These are phyloP conservation scores for Chimonanthus salicifolius DNA, from an alignment of 164 flowering plant species.

Conservation along the genomic window DNA sequence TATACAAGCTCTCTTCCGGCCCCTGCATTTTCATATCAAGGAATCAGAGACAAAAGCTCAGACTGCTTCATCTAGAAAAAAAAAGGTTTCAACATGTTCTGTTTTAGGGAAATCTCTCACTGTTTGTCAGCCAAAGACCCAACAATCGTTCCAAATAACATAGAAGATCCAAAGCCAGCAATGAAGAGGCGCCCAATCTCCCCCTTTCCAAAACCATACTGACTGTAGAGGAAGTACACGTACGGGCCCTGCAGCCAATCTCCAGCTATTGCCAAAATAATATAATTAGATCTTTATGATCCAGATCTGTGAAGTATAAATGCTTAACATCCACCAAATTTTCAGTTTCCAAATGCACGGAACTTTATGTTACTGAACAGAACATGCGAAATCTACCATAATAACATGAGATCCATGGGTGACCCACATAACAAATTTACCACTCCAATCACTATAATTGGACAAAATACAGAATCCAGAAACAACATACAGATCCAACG, in stretches of 20 bases:
- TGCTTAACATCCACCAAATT: background rate
- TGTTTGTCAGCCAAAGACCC: constrained; percentile 99
- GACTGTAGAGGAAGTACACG: constrained; percentile 75
- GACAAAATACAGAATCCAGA: background rate
- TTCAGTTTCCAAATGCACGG: background rate
- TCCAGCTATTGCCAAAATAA: constrained; percentile 8
- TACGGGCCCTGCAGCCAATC: constrained; percentile 60
- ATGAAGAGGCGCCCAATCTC: constrained; percentile 96
- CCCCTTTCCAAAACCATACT: constrained; percentile 86
- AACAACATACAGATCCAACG: background rate
- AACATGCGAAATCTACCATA: background rate
- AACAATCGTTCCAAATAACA: constrained; percentile 96
- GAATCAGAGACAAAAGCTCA: background rate
- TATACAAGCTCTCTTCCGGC: constrained; percentile 93
- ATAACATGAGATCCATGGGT: background rate
- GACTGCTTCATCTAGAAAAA: background rate
- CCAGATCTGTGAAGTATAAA: background rate
- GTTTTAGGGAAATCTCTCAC: constrained; percentile 33
- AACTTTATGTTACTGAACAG: background rate
- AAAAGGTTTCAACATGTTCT: too few relatives aligned
- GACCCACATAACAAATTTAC: background rate
- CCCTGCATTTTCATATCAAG: constrained; percentile 43
- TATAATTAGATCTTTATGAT: background rate
- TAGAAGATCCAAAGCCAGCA: constrained; percentile 99
- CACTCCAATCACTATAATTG: background rate